phyloP scores from a whole-genome alignment of 2,329 filamentous ascomycete genomes.

The Penicillium sp. region DNA sequence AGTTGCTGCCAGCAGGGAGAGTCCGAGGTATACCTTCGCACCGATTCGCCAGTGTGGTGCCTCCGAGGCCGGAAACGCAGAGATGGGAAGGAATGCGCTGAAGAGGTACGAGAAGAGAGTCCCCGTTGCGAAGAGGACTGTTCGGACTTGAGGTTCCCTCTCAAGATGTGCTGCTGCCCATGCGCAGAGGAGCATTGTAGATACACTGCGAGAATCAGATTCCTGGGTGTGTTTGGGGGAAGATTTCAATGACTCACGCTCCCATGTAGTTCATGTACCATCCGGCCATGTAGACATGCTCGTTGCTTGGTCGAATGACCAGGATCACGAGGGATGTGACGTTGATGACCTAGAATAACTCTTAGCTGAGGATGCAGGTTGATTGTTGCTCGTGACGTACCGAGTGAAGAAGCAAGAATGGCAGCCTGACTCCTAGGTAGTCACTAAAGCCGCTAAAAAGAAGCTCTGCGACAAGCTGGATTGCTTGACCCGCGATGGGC shows the following conservation, averaged over 20 bases:
- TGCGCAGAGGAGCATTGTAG: not conserved
- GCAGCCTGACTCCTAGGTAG: not conserved
- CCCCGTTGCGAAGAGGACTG: not conserved
- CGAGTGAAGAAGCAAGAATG: not conserved
- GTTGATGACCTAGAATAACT: not conserved
- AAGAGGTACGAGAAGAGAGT: not conserved
- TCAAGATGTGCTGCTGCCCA: not conserved
- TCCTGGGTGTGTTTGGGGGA: not conserved
- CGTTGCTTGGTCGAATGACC: not conserved
- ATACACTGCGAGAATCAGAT: not conserved
- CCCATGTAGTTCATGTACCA: conserved; percentile 1
- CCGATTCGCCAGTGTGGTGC: not conserved
- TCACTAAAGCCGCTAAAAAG: not conserved
- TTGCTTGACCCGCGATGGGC: not conserved
- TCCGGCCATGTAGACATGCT: not conserved
- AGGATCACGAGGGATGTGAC: not conserved
- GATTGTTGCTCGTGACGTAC: not conserved
- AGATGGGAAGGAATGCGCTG: not conserved
- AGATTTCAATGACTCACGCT: not conserved
- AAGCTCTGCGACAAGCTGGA: not conserved
- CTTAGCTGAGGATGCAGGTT: not conserved
- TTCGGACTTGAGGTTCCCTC: not conserved
- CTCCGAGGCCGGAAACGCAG: not conserved
- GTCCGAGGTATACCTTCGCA: not conserved
- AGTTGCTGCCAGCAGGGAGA: not conserved